Evolutionary conservation across 2,329 filamentous ascomycete species (phyloP), one percentile per base, ranked within the genome.

Genomic region (Nectriaceae sp.): DNA sequence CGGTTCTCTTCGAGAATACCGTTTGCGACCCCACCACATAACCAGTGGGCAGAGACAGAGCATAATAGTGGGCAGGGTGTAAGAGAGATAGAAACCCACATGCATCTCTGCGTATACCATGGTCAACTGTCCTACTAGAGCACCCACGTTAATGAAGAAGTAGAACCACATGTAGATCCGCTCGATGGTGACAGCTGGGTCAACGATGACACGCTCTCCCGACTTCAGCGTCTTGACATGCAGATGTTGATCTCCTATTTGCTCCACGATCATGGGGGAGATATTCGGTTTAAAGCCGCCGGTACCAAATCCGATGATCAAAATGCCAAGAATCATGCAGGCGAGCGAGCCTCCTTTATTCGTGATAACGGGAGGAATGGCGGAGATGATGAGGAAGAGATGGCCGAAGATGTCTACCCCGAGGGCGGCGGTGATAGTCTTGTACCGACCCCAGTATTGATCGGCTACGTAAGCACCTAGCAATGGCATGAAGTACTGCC

Each of bases 241-340:
- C 46, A 80, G 71, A 50, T 74, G 76, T n/a, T 79, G 76, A 20
- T 80, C 74, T 11, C 73, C 74, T 50, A 84, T 78, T 64, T 88
- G 84, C 59, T 89, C 85, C 18, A 83, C 82, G 52, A 88, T 83
- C 20, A 88, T 70, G 2, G 84, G 83, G 16, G 80, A 82, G 44
- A 90, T 82, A 56, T 90, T 91, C 36, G 85, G 70, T 72, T 90
- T 90, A 75, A 90, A 89, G 50, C 86, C 85, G 52, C 87, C 87
- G 1, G 87, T 89, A 33, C 87, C 87, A 11, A 89, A 65, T 19
- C 75, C 74, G 44, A 77, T 71, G 45, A 69, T 53, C 26, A 77
- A 58, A 44, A 77, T 69, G 8, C 83, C 85, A 62, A 90, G 77
- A 46, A 88, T 74, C 48, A 90, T 82, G 18, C 79, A 79, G 1